phyloP scores from a whole-genome alignment of 306 rosid genomes.

The Rubus parviflorus region DNA sequence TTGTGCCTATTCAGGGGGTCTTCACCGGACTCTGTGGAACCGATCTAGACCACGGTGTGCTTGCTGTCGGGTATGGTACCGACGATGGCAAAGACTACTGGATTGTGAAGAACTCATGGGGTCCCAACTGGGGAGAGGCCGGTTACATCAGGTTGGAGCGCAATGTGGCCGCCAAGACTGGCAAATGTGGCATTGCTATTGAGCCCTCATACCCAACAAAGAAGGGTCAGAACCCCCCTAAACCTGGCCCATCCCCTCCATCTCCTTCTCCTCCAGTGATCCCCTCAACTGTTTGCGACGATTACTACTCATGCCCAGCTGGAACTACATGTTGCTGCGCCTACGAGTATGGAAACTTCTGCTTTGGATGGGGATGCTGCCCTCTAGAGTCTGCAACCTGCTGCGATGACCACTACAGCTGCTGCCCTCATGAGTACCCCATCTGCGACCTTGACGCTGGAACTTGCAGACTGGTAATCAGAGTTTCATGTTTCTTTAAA shows the following conservation, averaged over 20 bases:
- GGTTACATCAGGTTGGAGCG: constrained; percentile 79
- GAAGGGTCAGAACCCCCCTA: constrained; percentile 78
- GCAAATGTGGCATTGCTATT: constrained; percentile 87
- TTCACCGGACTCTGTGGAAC: constrained; percentile 86
- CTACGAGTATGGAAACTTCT: constrained; percentile 46
- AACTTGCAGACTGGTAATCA: constrained; percentile 62
- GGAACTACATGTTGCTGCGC: constrained; percentile 82
- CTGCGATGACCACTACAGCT: constrained; percentile 69
- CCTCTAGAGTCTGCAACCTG: constrained; percentile 81
- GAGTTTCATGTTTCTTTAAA: not conserved
- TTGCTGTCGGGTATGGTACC: constrained; percentile 72
- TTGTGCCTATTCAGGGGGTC: constrained; percentile 54
- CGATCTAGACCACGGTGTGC: constrained; percentile 79
- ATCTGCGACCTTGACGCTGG: constrained; percentile 58
- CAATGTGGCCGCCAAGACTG: constrained; percentile 39
- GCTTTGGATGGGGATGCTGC: constrained; percentile 97
- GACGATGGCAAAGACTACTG: constrained; percentile 67
- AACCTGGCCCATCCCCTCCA: constrained; percentile 72
- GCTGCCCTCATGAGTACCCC: constrained; percentile 84
- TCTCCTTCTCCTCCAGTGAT: constrained; percentile 52
- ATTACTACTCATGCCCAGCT: constrained; percentile 57
- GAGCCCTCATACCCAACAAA: constrained; percentile 79
- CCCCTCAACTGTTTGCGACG: constrained; percentile 63
- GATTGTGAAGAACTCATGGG: constrained; percentile 94
- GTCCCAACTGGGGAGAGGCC: constrained; percentile 69